Evolutionary conservation across 768 basidiomycete genomes (phyloP).

Genomic region (Boletus subparvulus): DNA sequence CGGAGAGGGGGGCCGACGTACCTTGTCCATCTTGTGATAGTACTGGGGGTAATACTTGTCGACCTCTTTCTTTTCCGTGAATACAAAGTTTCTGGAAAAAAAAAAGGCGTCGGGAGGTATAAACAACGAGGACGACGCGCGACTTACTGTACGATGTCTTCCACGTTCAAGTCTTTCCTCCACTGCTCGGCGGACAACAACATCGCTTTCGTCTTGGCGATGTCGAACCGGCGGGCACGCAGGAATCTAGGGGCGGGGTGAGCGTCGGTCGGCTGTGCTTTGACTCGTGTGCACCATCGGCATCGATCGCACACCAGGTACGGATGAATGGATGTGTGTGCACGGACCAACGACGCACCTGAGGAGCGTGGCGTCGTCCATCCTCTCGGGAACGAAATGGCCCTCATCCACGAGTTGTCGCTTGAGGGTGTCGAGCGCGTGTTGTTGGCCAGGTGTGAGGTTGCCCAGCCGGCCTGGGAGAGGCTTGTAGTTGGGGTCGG

Average conservation of each 20-base stretch:
- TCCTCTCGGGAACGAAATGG: conserved; percentile 57
- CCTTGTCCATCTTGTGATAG: conserved; percentile 96
- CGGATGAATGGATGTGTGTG: background rate
- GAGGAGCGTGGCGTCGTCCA: conserved; percentile 70
- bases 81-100: conserved; percentile 72
- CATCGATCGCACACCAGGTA: conserved; percentile 3
- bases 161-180: conserved; percentile 83
- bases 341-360: conserved; percentile 41
- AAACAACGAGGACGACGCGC: background rate
- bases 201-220: conserved; percentile 82
- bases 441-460: conserved; percentile 58
- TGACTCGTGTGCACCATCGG: conserved; percentile 13
- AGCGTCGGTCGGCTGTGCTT: background rate
- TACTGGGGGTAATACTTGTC: conserved; percentile 94
- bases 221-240: conserved; percentile 90
- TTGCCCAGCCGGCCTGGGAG: conserved; percentile 79
- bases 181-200: conserved; percentile 79
- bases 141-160: conserved; percentile 66
- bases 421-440: conserved; percentile 68
- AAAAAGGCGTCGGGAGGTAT: background rate
- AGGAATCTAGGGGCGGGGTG: conserved; percentile 60
- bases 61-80: conserved; percentile 77
- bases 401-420: conserved; percentile 61
- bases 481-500: conserved; percentile 64
- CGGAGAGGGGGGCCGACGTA: conserved; percentile 23